These are phyloP conservation scores for Fusarium dimerum DNA, from an alignment of 2,329 filamentous ascomycete genomes.

Conservation along the genomic window DNA sequence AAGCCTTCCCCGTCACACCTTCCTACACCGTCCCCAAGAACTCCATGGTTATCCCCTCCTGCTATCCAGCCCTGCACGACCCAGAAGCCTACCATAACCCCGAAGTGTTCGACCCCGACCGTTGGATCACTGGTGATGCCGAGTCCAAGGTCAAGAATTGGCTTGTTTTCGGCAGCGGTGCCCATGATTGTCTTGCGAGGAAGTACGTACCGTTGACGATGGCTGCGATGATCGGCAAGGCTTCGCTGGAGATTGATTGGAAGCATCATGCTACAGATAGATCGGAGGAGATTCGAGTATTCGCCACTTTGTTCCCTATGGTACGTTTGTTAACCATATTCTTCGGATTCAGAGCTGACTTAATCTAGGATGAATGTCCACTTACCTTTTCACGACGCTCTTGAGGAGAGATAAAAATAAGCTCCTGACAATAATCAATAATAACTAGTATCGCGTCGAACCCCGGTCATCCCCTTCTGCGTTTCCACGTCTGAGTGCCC, in stretches of 20 bases:
- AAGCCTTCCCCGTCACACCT: conserved; percentile 47
- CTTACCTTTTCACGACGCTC: conserved; percentile 37
- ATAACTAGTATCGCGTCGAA: too few relatives aligned
- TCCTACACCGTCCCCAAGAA: conserved; percentile 52
- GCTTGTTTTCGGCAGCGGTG: conserved; percentile 53
- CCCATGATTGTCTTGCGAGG: conserved; percentile 52
- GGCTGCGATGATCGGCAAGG: conserved; percentile 55
- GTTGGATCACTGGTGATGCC: conserved; percentile 54
- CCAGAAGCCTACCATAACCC: conserved; percentile 48
- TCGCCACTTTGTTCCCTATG: conserved; percentile 51
- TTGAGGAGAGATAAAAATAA: neutral
- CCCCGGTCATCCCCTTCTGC: too few relatives aligned
- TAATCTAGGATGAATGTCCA: conserved; percentile 36
- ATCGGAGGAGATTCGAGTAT: conserved; percentile 53
- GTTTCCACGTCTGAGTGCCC: too few relatives aligned
- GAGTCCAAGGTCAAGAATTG: conserved; percentile 53
- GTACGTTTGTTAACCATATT: conserved; percentile 33
- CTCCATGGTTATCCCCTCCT: conserved; percentile 51
- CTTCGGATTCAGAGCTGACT: neutral
- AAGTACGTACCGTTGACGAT: conserved; percentile 52
- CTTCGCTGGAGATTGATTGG: conserved; percentile 51
- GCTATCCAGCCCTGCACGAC: conserved; percentile 53
- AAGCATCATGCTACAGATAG: conserved; percentile 46
- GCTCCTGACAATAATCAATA: too few relatives aligned
- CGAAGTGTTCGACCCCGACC: conserved; percentile 49